Percentiles rank a stretch among this genome's conserved stretches.
Evolutionary conservation across 2,329 filamentous ascomycete genomes (phyloP).

Genomic region (Cryphonectria naterciae): DNA sequence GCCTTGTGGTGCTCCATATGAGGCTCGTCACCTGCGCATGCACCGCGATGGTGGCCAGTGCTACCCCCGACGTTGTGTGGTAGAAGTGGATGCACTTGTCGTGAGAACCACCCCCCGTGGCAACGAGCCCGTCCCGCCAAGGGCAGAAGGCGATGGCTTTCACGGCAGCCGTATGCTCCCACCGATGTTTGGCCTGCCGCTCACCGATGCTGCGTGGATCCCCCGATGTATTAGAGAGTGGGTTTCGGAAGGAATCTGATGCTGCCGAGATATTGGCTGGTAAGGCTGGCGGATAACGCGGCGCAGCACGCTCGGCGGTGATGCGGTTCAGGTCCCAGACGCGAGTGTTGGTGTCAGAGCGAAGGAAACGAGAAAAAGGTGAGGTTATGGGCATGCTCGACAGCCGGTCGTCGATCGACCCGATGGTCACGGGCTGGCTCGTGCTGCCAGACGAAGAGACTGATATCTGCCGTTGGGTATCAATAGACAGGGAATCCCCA

Average conservation of each 20-base stretch:
- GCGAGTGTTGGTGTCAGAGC: slow-evolving; percentile 20
- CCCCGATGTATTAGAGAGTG: slow-evolving; percentile 32
- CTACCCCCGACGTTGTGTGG: slow-evolving; percentile 80
- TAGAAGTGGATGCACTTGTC: slow-evolving; percentile 97
- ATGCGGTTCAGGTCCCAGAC: slow-evolving; percentile 27
- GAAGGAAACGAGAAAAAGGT: slow-evolving; percentile 24
- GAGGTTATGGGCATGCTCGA: slow-evolving; percentile 6
- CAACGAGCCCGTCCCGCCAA: slow-evolving; percentile 85
- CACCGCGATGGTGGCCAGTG: slow-evolving; percentile 88
- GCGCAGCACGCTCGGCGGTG: slow-evolving; percentile 17
- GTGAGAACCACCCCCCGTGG: slow-evolving; percentile 90
- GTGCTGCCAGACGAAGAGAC: slow-evolving; percentile 14
- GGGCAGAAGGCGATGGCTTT: slow-evolving; percentile 98
- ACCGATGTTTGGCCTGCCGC: slow-evolving; percentile 70
- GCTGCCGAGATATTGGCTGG: slow-evolving; percentile 14
- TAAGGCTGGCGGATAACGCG: slow-evolving; percentile 19
- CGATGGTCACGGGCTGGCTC: slow-evolving; percentile 9
- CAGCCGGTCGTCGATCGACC: slow-evolving; percentile 26
- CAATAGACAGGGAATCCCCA: background rate
- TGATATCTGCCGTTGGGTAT: slow-evolving; percentile 11
- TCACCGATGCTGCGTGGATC: slow-evolving; percentile 53
- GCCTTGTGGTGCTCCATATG: slow-evolving; percentile 83
- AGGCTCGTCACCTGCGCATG: slow-evolving; percentile 91
- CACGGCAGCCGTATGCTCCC: slow-evolving; percentile 82
- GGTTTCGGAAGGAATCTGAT: slow-evolving; percentile 25